These are phyloP conservation scores for Amoebophrya sp. DNA, from an alignment of 169 alveolate genomes.

Conservation along the genomic window DNA sequence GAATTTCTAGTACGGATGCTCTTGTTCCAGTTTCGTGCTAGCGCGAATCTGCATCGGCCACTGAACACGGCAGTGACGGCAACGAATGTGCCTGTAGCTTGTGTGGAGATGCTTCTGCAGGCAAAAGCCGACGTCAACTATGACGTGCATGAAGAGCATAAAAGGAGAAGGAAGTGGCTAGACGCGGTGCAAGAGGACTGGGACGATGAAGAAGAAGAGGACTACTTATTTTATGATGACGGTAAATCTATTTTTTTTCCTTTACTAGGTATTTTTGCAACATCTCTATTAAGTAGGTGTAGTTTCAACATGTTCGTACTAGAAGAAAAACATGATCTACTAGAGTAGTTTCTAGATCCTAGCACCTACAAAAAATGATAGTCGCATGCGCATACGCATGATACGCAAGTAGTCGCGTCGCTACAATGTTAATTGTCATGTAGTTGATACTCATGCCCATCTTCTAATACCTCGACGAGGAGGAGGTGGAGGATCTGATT, in stretches of 20 bases:
- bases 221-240: neutral
- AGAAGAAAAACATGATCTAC: too few relatives aligned
- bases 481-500: neutral
- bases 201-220: neutral
- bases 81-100: neutral
- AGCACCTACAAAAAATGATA: too few relatives aligned
- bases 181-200: neutral
- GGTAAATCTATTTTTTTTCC: too few relatives aligned
- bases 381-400: too few relatives aligned
- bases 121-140: conserved; percentile 2
- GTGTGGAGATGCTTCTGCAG: neutral
- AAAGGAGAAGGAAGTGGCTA: neutral
- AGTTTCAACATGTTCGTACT: neutral
- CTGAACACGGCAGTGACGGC: neutral
- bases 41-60: neutral
- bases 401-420: too few relatives aligned
- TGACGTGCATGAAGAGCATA: neutral
- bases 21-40: neutral
- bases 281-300: neutral
- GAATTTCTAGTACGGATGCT: neutral
- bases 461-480: neutral
- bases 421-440: too few relatives aligned
- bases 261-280: too few relatives aligned
- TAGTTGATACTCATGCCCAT: too few relatives aligned
- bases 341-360: too few relatives aligned